Evolutionary conservation across 2,329 filamentous ascomycete genomes (phyloP).

Genomic region (Scedosporium dehoogii): DNA sequence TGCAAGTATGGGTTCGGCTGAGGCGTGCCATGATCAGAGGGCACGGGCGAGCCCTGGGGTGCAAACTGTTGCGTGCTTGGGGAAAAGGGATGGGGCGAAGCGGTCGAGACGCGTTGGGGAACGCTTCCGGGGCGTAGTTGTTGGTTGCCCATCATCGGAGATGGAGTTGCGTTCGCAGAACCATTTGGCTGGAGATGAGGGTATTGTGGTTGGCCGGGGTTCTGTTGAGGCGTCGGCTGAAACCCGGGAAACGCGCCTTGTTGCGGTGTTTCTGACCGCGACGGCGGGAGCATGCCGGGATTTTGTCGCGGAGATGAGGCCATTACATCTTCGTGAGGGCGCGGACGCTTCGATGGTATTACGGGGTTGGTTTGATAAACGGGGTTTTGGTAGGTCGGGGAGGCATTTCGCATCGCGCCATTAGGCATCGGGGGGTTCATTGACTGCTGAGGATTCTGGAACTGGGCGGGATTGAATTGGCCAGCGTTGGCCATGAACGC

Average conservation of each 20-base stretch:
- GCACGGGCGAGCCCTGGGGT: conserved; percentile 63
- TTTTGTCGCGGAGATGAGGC: conserved; percentile 72
- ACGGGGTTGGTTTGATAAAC: conserved; percentile 77
- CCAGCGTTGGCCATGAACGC: conserved; percentile 50
- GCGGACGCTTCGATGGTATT: conserved; percentile 80
- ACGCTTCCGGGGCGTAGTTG: conserved; percentile 63
- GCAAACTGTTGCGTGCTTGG: conserved; percentile 64
- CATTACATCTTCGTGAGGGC: conserved; percentile 74
- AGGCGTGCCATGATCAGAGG: conserved; percentile 67
- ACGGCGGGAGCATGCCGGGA: conserved; percentile 63
- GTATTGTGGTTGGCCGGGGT: conserved; percentile 59
- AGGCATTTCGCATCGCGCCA: conserved; percentile 73
- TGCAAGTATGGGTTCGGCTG: conserved; percentile 64
- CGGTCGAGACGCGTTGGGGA: conserved; percentile 76
- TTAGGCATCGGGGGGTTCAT: conserved; percentile 60
- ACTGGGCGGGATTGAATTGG: conserved; percentile 53
- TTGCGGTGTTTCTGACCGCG: conserved; percentile 87
- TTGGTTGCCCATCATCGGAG: conserved; percentile 83
- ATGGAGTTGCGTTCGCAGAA: conserved; percentile 78
- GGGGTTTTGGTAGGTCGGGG: conserved; percentile 67
- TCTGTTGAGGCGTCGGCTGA: conserved; percentile 51
- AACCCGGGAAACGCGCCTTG: conserved; percentile 49
- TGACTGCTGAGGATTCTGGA: conserved; percentile 38
- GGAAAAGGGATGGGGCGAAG: conserved; percentile 86
- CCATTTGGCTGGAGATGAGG: conserved; percentile 74